These are phyloP conservation scores for Setaria italica DNA, from an alignment of 202 grass and related monocot genomes.

Conservation along the genomic window DNA sequence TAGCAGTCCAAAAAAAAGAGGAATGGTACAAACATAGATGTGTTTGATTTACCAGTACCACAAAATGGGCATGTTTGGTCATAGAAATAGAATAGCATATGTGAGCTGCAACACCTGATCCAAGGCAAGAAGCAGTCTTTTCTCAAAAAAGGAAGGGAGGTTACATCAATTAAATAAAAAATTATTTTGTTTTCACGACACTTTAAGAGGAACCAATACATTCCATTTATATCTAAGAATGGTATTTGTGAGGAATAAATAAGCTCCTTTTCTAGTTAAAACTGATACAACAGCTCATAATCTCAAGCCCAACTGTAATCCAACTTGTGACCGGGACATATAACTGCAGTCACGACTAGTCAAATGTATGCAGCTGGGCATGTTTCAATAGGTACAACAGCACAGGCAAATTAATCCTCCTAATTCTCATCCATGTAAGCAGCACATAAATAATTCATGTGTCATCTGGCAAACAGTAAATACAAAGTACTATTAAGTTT, in stretches of 20 bases:
- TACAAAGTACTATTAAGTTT: not conserved
- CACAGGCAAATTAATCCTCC: not conserved
- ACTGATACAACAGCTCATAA: not conserved
- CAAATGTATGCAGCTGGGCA: constrained; percentile 15
- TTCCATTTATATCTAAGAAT: not conserved
- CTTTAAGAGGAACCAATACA: not conserved
- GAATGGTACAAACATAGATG: not conserved
- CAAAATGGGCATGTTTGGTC: not conserved
- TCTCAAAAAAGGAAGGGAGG: not conserved
- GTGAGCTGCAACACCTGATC: not conserved
- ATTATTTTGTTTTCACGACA: not conserved
- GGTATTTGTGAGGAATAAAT: not conserved
- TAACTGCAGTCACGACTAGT: not conserved
- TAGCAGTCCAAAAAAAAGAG: not conserved
- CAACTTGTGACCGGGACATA: not conserved
- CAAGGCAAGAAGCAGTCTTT: not conserved
- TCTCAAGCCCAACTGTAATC: not conserved
- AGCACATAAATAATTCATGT: not conserved
- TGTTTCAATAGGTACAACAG: not conserved
- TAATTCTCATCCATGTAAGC: not conserved
- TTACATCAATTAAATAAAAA: not conserved
- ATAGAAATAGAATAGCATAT: not conserved
- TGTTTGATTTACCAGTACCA: not conserved
- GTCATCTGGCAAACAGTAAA: constrained; percentile 6
- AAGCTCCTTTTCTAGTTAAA: not conserved